Evolutionary conservation across 352 stramenopile species (phyloP).

Genomic region (Pythium apleroticum): DNA sequence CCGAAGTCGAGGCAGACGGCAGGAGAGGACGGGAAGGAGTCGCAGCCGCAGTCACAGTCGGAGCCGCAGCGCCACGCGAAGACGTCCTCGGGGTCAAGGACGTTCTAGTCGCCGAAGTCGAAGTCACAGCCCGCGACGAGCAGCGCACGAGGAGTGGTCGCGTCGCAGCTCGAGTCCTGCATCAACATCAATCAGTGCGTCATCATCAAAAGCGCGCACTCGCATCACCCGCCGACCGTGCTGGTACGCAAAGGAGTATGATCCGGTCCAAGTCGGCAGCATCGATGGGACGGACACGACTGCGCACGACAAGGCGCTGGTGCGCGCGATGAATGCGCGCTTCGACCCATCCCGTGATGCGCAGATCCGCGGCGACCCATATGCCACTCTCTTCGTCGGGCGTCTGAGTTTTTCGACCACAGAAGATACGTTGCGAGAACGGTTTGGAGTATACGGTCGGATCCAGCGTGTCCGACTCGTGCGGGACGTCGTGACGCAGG

Average conservation of each 20-base stretch:
- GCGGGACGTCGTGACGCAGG: slow-evolving; percentile 55
- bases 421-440: slow-evolving; percentile 40
- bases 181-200: not conserved
- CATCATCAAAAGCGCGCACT: not conserved
- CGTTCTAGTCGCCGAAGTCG: slow-evolving; percentile 20
- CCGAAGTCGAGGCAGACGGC: not conserved
- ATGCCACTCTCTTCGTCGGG: slow-evolving; percentile 71
- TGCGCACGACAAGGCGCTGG: slow-evolving; percentile 66
- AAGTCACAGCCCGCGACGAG: slow-evolving; percentile 20
- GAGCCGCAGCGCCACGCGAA: slow-evolving; percentile 9
- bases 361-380: slow-evolving; percentile 63
- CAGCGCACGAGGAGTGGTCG: not conserved
- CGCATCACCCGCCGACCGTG: slow-evolving; percentile 6
- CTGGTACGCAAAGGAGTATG: slow-evolving; percentile 75
- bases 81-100: slow-evolving; percentile 1
- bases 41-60: slow-evolving; percentile 12
- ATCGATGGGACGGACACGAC: slow-evolving; percentile 67
- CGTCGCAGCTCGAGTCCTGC: slow-evolving; percentile 11
- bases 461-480: slow-evolving; percentile 63
- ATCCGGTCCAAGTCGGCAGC: slow-evolving; percentile 61
- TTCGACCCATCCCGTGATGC: slow-evolving; percentile 62
- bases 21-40: not conserved
- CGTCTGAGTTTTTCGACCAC: slow-evolving; percentile 58
- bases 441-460: slow-evolving; percentile 52
- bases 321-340: slow-evolving; percentile 39